phyloP scores from a whole-genome alignment of 768 basidiomycete species.

The Naganishia randhawae region DNA sequence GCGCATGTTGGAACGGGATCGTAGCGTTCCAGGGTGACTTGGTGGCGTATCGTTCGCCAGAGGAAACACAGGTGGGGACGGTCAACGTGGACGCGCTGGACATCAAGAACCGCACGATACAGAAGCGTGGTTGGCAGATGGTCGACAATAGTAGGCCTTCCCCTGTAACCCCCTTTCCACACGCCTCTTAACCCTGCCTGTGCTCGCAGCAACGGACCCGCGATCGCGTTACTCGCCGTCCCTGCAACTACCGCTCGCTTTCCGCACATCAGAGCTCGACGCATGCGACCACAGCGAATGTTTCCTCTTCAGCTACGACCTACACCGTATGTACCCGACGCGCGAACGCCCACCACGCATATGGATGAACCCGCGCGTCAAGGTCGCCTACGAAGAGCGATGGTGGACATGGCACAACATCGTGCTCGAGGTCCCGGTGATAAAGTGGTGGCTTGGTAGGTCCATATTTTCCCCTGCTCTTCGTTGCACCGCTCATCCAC shows the following conservation, averaged over 20 bases:
- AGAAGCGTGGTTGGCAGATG: constrained; percentile 35
- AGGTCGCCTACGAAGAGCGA: constrained; percentile 33
- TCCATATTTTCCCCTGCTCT: no score
- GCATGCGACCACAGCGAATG: constrained; percentile 36
- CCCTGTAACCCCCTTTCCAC: neutral
- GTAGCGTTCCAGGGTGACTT: constrained; percentile 36
- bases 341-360: constrained; percentile 29
- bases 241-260: constrained; percentile 30
- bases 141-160: constrained; percentile 20
- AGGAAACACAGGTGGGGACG: neutral
- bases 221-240: constrained; percentile 31
- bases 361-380: constrained; percentile 34
- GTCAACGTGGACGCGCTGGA: neutral
- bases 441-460: constrained; percentile 35
- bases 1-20: constrained; percentile 45
- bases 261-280: constrained; percentile 31
- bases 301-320: constrained; percentile 34
- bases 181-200: neutral
- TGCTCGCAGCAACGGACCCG: constrained; percentile 26
- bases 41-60: constrained; percentile 25
- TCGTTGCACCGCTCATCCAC: no score
- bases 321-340: constrained; percentile 32
- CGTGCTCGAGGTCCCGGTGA: constrained; percentile 29
- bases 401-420: constrained; percentile 36
- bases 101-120: neutral